Base-by-base conservation (phyloP, 1,284 basidiomycete genomes). In the Moniliophthora roreri region DNA sequence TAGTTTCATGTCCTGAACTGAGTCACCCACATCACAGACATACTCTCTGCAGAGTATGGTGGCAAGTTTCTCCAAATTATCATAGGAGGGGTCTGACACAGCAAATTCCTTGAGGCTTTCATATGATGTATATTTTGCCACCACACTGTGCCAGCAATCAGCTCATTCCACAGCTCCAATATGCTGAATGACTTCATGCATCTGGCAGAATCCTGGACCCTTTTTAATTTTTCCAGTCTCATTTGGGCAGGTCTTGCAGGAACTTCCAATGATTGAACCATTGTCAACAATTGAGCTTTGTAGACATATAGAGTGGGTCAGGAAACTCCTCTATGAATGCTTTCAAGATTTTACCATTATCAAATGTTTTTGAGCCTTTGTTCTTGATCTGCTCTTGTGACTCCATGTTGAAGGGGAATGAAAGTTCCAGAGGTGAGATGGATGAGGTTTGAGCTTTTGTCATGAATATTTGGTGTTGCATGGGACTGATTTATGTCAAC, bases 401-500 rank as follows among this genome's bases (percentile, higher is more conserved):
- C 56, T 7, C 58, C 58, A 47, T 67, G 63, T 8, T 53, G 18
- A 0, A 70, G 46, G 1, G 52, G 63, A 26, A 71, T 50, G 0
- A 66, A 20, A 0, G 62, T 53, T 0, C 55, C 68, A 0, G 70
- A 64, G 0, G 69, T 73, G 3, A 69, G 48, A 23, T 71, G 69
- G 6, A 58, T 56, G 0, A 74, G 51, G 0, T 55, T 58, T 0
- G 62, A 57, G 0, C 23, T 48, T n/a, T 57, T 54, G 1, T 68
- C 65, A 26, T 69, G 63, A 1, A 62, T 50, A 0, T 61, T 60
- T 0, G 62, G 60, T 32, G 28, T 6, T 0, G 58, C 21, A 3
- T 46, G 45, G 15, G 66, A 66, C 5, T 73, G 55, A 38, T 69
- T 51, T 2, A 72, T 57, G 35, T 74, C 68, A 13, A 74, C 64